Conservation (phyloP, 495 filamentous ascomycete species). For the Aspergillus sparsus region DNA sequence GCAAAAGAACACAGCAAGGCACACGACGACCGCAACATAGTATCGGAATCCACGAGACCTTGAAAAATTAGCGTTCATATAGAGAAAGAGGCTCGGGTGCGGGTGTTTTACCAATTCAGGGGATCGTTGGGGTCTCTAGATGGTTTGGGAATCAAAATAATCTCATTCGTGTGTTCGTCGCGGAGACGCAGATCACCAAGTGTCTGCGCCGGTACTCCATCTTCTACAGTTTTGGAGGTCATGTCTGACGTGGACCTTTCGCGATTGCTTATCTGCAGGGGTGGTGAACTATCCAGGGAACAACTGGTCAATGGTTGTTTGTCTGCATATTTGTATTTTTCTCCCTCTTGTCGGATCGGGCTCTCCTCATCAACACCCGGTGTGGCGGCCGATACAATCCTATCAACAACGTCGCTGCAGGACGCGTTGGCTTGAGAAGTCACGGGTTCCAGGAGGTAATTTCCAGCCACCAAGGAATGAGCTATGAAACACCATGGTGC, state of each 20-base stretch:
- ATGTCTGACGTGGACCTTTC: too few relatives aligned
- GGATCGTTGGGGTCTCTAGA: conserved; percentile 35
- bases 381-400: too few relatives aligned
- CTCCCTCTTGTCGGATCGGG: background rate
- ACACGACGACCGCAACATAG: conserved; percentile 51
- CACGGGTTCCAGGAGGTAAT: too few relatives aligned
- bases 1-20: conserved; percentile 54
- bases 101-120: conserved; percentile 33
- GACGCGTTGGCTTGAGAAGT: background rate
- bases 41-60: conserved; percentile 51
- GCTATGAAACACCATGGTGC: too few relatives aligned
- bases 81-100: conserved; percentile 33
- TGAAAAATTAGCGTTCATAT: background rate
- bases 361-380: background rate
- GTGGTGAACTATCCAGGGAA: too few relatives aligned
- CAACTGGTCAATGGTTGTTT: too few relatives aligned
- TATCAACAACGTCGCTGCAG: too few relatives aligned
- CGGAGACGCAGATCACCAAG: conserved; percentile 52
- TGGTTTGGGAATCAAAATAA: conserved; percentile 32
- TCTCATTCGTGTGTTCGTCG: conserved; percentile 46
- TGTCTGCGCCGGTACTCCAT: background rate
- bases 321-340: background rate
- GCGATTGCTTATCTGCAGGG: background rate
- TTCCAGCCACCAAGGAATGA: too few relatives aligned
- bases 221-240: too few relatives aligned